Percentiles rank a stretch among this genome's conserved stretches.
Conservation (phyloP, 1,284 basidiomycete genomes). For the Peniophora sp. region DNA sequence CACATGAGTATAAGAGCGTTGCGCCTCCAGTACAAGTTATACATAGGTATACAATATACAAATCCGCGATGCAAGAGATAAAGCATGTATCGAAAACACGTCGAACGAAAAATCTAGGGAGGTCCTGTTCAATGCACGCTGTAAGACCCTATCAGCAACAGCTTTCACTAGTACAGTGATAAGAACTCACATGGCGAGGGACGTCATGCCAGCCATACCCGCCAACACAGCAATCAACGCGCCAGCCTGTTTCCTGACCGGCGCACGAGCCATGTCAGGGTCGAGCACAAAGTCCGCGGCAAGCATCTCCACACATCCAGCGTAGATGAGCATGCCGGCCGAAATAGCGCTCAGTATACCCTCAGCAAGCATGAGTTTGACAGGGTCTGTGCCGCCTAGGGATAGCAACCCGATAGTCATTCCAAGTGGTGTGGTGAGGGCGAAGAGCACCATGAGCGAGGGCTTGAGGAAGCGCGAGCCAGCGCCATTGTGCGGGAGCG, state of each 20-base stretch:
- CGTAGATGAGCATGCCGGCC: conserved; percentile 73
- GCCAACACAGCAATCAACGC: conserved; percentile 48
- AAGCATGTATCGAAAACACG: too few relatives aligned
- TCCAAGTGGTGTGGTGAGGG: conserved; percentile 61
- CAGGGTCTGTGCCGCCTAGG: conserved; percentile 25
- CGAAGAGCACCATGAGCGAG: conserved; percentile 55
- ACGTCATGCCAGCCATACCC: conserved; percentile 50
- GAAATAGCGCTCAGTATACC: conserved; percentile 71
- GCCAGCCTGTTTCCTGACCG: conserved; percentile 35
- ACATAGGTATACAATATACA: too few relatives aligned
- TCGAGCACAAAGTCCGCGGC: conserved; percentile 73
- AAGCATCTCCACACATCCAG: conserved; percentile 73
- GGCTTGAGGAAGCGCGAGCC: conserved; percentile 34
- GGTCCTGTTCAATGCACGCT: too few relatives aligned
- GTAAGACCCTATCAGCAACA: too few relatives aligned
- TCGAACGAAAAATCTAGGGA: too few relatives aligned
- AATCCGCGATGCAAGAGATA: too few relatives aligned
- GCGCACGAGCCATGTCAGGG: conserved; percentile 33
- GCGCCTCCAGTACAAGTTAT: too few relatives aligned
- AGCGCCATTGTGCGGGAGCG: conserved; percentile 22
- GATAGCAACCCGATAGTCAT: conserved; percentile 48
- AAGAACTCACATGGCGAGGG: conserved; percentile 25
- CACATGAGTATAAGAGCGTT: too few relatives aligned
- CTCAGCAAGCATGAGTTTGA: conserved; percentile 36
- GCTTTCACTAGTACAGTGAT: neutral